Evolutionary conservation across 176 grass and related monocot species (phyloP).

Genomic region (Oryza coarctata): DNA sequence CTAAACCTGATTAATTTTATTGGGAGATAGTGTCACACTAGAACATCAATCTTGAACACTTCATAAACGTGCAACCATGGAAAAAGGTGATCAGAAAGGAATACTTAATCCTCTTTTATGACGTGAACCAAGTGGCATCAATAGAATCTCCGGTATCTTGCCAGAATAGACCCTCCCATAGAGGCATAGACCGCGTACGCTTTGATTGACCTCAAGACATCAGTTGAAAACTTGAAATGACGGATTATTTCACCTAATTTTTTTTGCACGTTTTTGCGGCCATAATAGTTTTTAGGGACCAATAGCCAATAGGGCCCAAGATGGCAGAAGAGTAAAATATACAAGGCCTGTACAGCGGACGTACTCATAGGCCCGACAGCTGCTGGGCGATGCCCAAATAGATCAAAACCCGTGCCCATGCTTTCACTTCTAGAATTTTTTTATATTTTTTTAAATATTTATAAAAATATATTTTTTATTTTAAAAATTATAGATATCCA

Average conservation of each 20-base stretch:
- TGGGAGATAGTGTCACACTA: not conserved
- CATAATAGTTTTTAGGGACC: no score
- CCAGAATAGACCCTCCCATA: not conserved
- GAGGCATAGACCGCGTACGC: not conserved
- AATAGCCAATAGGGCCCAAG: not conserved
- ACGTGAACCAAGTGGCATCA: conserved; percentile 24
- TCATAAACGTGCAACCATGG: not conserved
- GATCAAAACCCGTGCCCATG: no score
- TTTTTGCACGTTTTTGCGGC: not conserved
- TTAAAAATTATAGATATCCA: no score
- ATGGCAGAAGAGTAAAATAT: not conserved
- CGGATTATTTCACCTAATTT: not conserved
- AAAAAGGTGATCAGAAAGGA: not conserved
- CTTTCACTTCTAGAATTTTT: no score
- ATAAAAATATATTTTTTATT: no score
- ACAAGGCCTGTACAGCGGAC: not conserved
- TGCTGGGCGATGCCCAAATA: no score
- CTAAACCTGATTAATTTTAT: not conserved
- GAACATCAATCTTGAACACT: conserved; percentile 11
- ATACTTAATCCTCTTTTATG: not conserved
- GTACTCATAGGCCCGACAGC: no score
- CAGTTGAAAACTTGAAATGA: not conserved
- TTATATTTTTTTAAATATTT: no score
- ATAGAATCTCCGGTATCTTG: conserved; percentile 30
- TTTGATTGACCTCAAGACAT: not conserved